Evolutionary conservation across 352 stramenopile genomes (phyloP).

Genomic region (Phytophthora palmivora): DNA sequence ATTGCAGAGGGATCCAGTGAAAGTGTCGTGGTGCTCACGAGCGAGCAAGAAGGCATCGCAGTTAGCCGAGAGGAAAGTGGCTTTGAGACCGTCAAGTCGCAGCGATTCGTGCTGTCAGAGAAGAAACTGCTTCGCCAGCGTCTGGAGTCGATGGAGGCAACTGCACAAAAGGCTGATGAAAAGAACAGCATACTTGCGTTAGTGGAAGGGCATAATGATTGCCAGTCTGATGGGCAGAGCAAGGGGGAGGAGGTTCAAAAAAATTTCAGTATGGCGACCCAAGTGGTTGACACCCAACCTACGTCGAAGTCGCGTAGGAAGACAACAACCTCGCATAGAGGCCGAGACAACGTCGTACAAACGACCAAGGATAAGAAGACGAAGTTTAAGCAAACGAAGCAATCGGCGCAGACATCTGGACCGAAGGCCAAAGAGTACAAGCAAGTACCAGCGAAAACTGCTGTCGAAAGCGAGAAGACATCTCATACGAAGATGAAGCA

Average conservation of each 20-base stretch:
- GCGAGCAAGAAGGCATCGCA: conserved; percentile 12
- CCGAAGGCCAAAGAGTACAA: conserved; percentile 12
- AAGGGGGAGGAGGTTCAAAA: conserved; percentile 31
- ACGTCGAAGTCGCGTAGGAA: conserved; percentile 14
- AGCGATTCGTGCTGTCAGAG: conserved; percentile 28
- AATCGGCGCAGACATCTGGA: conserved; percentile 1
- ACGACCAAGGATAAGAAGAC: conserved; percentile 15
- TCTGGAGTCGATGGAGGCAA: conserved; percentile 16
- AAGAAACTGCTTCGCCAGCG: conserved; percentile 35
- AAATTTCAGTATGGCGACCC: conserved; percentile 1
- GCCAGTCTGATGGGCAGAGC: conserved; percentile 20
- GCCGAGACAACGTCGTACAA: not conserved
- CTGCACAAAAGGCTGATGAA: conserved; percentile 7
- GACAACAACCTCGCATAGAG: conserved; percentile 1
- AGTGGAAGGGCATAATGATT: conserved; percentile 3
- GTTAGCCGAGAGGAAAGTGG: conserved; percentile 10
- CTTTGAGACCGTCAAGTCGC: conserved; percentile 42
- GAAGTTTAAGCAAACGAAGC: conserved; percentile 16
- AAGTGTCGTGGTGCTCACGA: conserved; percentile 9
- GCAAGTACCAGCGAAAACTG: conserved; percentile 2
- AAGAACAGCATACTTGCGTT: conserved; percentile 6
- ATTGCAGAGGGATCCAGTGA: conserved; percentile 15
- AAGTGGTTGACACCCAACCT: conserved; percentile 9
- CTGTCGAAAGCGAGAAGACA: not conserved
- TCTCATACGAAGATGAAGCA: not conserved